Conservation (phyloP, 106 monocot species). For the Cymbidium sinense region DNA sequence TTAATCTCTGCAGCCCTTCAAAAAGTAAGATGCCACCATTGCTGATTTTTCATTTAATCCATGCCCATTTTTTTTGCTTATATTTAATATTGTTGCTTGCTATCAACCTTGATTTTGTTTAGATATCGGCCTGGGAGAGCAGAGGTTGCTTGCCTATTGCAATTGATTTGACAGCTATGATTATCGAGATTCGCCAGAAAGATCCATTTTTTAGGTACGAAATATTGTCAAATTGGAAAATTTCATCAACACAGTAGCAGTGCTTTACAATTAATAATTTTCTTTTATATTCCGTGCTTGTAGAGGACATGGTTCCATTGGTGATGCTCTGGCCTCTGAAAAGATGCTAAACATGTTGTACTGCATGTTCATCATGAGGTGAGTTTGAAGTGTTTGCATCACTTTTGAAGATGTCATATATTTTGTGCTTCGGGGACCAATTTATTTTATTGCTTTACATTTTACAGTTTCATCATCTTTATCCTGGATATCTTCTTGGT, state of each 20-base stretch:
- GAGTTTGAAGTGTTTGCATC: constrained; percentile 5
- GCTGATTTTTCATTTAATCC: background rate
- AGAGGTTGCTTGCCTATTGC: constrained; percentile 66
- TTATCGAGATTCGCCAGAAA: constrained; percentile 78
- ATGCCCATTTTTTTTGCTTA: background rate
- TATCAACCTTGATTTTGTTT: constrained; percentile 6
- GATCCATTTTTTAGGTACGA: constrained; percentile 75
- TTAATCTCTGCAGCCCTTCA: constrained; percentile 47
- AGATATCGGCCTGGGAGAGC: constrained; percentile 77
- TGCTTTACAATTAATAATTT: background rate
- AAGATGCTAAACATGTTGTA: constrained; percentile 78
- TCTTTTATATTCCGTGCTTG: constrained; percentile 7
- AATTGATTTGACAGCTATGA: constrained; percentile 60
- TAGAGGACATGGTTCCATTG: constrained; percentile 26
- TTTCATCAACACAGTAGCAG: background rate
- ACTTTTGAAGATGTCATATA: background rate
- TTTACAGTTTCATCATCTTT: background rate
- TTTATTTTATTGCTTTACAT: background rate
- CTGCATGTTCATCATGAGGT: constrained; percentile 90
- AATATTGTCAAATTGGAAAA: background rate
- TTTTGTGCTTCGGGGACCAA: background rate
- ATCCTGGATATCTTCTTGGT: background rate
- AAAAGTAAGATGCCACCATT: constrained; percentile 26
- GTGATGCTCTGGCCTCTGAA: constrained; percentile 35
- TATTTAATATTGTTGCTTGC: background rate